Base-by-base conservation (phyloP, 2,329 filamentous ascomycete species). In the Penicillium expansum region DNA sequence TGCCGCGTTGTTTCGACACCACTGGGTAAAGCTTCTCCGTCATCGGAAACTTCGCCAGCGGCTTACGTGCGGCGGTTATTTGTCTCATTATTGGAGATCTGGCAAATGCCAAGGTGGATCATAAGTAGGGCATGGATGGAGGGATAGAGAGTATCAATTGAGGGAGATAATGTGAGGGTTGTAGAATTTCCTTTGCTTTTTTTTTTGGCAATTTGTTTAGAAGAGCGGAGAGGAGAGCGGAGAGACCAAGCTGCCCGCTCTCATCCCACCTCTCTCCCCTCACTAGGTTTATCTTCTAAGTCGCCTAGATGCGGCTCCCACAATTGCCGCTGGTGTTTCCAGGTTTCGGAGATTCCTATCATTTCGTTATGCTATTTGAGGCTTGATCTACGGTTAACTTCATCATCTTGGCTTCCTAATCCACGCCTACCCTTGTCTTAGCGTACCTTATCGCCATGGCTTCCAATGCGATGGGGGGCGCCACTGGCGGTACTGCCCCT, bases 401-500 rank as follows among this genome's bases (percentile, higher is more conserved):
- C 20, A 27, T 52, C 14, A 27, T 20, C 16, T 35, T 35, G 29
- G 30, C 29, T 27, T 32, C 13, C 38, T 27, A 32, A 41, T 20
- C 24, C 22, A 29, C 39, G 9, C 14, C 38, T 35, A 41, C 13
- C 16, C 11, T 41, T 24, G 16, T 4, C n/a, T 29, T 22, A 22
- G n/a, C 14, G 14, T 27, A 33, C 52, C n/a, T 45, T 30, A 27
- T 27, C 29, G 38, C 39, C 48, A 71, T 71, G 71, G 62, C 67
- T 55, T 65, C 62, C 33, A 60, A 65, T 51, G 18, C 22, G 38
- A 59, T 62, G 30, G 32, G 24, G 16, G 22, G 27, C 41, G 69
- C 72, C 68, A 69, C 74, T 65, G 75, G 66, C 33, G 74, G 68
- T 52, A 68, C 70, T 39, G 63, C 72, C 38, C 92, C 92, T 39